phyloP scores from a whole-genome alignment of 2,329 filamentous ascomycete species.

The Cladosporium sp. region DNA sequence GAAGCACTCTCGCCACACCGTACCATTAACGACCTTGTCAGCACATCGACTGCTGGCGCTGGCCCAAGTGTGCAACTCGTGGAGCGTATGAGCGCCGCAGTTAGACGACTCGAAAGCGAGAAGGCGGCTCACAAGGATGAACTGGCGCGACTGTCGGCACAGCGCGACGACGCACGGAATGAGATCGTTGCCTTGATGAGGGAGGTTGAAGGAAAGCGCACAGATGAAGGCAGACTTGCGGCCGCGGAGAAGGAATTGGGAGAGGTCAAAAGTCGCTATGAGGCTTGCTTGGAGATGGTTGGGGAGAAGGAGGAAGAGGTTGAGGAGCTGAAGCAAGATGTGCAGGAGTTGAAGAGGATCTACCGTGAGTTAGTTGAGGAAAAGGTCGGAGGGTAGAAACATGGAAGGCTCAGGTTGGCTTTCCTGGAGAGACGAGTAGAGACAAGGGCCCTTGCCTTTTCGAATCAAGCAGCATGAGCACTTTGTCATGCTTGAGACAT shows the following conservation, averaged over 20 bases:
- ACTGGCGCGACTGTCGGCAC: conserved; percentile 69
- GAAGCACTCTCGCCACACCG: conserved; percentile 62
- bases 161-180: conserved; percentile 84
- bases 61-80: conserved; percentile 93
- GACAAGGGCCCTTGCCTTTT: no score
- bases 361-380: conserved; percentile 83
- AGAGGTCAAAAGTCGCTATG: conserved; percentile 71
- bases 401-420: no score
- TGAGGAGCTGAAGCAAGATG: conserved; percentile 83
- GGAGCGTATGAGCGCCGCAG: conserved; percentile 90
- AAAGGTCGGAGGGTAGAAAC: conserved; percentile 22
- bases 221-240: conserved; percentile 55
- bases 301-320: conserved; percentile 96
- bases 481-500: no score
- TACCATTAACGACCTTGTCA: conserved; percentile 55
- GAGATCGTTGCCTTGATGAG: conserved; percentile 90
- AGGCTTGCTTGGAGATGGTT: conserved; percentile 88
- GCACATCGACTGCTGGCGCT: conserved; percentile 72
- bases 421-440: no score
- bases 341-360: conserved; percentile 91
- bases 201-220: conserved; percentile 69
- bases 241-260: conserved; percentile 65
- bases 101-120: conserved; percentile 85
- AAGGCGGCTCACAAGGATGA: conserved; percentile 88
- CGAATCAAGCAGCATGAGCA: no score